Evolutionary conservation across 345 rosid genomes (phyloP).

Genomic region (Acer negundo): DNA sequence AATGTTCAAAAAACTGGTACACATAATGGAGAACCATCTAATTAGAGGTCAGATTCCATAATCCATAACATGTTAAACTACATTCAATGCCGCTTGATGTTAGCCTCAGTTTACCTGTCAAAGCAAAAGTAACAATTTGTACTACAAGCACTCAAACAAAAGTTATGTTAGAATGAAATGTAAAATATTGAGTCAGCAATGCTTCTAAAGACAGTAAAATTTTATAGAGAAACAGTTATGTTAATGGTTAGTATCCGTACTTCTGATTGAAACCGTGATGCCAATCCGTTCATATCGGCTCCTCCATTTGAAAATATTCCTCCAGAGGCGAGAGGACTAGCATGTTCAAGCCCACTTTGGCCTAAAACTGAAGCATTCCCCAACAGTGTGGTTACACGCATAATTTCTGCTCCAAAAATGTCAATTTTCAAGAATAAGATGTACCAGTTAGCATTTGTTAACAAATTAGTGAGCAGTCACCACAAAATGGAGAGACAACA

Average conservation of each 20-base stretch:
- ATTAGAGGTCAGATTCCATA: constrained; percentile 21
- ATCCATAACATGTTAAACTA: constrained; percentile 24
- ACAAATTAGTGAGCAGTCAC: constrained; percentile 64
- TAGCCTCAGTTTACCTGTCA: constrained; percentile 55
- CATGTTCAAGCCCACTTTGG: constrained; percentile 96
- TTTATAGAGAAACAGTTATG: constrained; percentile 81
- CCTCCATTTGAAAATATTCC: constrained; percentile 93
- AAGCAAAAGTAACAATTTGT: constrained; percentile 26
- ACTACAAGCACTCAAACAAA: constrained; percentile 46
- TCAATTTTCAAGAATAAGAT: constrained; percentile 95
- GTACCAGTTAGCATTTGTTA: constrained; percentile 89
- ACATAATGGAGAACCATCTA: constrained; percentile 15
- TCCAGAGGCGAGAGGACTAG: constrained; percentile 90
- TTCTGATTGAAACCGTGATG: constrained; percentile 97
- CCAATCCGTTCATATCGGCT: constrained; percentile 90
- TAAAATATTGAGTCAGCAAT: constrained; percentile 54
- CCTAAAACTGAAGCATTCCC: constrained; percentile 99
- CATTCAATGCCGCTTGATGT: constrained; percentile 31
- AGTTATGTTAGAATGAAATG: constrained; percentile 55
- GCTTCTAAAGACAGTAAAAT: constrained; percentile 52
- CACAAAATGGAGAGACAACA: constrained; percentile 55
- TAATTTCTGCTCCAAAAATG: constrained; percentile 97
- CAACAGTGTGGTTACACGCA: constrained; percentile 98
- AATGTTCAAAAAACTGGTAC: background rate
- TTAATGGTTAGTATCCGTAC: constrained; percentile 98